Evolutionary conservation across 176 grass and related monocot genomes (phyloP).

Genomic region (Bothriochloa decipiens): DNA sequence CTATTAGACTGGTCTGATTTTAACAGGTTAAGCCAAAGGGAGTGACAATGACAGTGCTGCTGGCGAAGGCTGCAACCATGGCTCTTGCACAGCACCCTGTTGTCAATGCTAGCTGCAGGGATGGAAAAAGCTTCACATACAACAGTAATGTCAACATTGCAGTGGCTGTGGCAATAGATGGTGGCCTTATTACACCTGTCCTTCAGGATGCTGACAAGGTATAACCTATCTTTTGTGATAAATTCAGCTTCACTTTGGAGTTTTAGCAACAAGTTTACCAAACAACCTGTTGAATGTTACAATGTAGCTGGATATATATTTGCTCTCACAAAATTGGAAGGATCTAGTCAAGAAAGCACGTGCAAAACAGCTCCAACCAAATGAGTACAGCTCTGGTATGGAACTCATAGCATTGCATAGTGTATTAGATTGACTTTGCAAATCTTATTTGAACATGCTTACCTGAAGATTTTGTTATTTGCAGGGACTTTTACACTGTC

Average conservation of each 20-base stretch:
- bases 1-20: constrained; percentile 1
- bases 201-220: constrained; percentile 96
- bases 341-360: constrained; percentile 88
- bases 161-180: constrained; percentile 90
- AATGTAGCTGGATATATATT: constrained; percentile 87
- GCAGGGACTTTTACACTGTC: constrained; percentile 95
- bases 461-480: constrained; percentile 36
- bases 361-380: constrained; percentile 86
- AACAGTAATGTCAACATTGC: constrained; percentile 92
- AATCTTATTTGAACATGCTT: constrained; percentile 24
- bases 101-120: constrained; percentile 86
- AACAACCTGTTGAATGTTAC: constrained; percentile 36
- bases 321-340: constrained; percentile 97
- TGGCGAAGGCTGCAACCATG: constrained; percentile 85
- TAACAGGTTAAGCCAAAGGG: constrained; percentile 87
- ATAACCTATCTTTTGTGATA: constrained; percentile 2
- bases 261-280: constrained; percentile 5
- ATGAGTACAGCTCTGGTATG: constrained; percentile 93
- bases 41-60: constrained; percentile 90
- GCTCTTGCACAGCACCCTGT: constrained; percentile 85
- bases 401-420: neutral
- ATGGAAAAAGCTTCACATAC: constrained; percentile 92
- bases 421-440: neutral
- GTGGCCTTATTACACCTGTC: constrained; percentile 89
- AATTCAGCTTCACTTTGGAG: constrained; percentile 4